phyloP scores from a whole-genome alignment of 768 basidiomycete species.

The Rubroboletus pulcherrimus region DNA sequence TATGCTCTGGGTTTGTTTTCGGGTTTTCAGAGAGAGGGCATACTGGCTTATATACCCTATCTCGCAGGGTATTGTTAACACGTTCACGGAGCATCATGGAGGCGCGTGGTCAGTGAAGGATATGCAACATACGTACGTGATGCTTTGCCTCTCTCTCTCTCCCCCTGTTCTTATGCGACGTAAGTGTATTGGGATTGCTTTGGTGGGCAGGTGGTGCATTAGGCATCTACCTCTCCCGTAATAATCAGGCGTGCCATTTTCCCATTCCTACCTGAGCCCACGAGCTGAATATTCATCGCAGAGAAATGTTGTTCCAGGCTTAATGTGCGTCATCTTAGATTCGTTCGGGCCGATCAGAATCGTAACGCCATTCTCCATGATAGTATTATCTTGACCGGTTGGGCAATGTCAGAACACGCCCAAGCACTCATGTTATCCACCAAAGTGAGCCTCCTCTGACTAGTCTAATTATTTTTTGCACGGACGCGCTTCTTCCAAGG shows the following conservation, averaged over 20 bases:
- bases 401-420: slow-evolving; percentile 89
- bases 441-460: slow-evolving; percentile 42
- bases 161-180: slow-evolving; percentile 1
- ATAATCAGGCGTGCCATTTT: slow-evolving; percentile 55
- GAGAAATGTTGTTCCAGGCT: slow-evolving; percentile 75
- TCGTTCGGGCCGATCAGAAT: not conserved
- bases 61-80: slow-evolving; percentile 58
- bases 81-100: slow-evolving; percentile 89
- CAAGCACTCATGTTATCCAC: slow-evolving; percentile 85
- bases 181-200: slow-evolving; percentile 50
- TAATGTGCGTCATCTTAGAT: slow-evolving; percentile 56
- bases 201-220: slow-evolving; percentile 92
- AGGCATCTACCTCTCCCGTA: slow-evolving; percentile 77
- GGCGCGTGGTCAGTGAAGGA: slow-evolving; percentile 84
- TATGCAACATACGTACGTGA: slow-evolving; percentile 86
- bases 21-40: not conserved
- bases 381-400: slow-evolving; percentile 87
- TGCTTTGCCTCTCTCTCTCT: not conserved
- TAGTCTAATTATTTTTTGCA: too few species aligned
- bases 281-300: slow-evolving; percentile 22
- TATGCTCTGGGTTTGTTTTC: slow-evolving; percentile 45
- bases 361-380: not conserved
- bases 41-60: not conserved
- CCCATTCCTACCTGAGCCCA: not conserved
- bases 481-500: slow-evolving; percentile 37